phyloP scores from a whole-genome alignment of 2,329 filamentous ascomycete genomes.

The Apiospora pterosperma region DNA sequence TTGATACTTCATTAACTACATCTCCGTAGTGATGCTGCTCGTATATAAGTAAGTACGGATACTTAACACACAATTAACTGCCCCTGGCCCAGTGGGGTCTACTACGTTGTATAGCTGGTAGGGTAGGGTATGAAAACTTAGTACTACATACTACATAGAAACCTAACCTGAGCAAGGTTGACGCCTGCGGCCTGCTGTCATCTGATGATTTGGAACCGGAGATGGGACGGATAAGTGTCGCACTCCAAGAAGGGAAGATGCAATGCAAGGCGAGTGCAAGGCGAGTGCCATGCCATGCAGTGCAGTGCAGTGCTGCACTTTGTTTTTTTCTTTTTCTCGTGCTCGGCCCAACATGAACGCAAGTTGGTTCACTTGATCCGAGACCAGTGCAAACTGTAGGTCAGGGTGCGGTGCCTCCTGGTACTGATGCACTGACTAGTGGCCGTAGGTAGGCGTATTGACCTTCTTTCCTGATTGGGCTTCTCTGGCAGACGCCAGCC shows the following conservation, averaged over 20 bases:
- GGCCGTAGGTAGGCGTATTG: too few species aligned
- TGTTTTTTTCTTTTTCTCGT: neutral
- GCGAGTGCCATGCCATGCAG: neutral
- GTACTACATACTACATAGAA: too few species aligned
- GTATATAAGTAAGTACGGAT: too few species aligned
- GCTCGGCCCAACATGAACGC: neutral
- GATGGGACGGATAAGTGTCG: neutral
- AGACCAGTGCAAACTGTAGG: neutral
- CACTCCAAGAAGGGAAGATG: neutral
- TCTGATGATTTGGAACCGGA: neutral
- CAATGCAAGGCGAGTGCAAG: too few species aligned
- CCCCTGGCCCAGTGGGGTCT: too few species aligned
- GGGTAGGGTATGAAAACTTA: neutral
- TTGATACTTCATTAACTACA: too few species aligned
- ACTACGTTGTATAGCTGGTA: too few species aligned
- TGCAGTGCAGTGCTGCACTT: neutral
- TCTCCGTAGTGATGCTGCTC: too few species aligned
- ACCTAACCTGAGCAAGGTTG: too few species aligned
- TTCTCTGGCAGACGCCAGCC: conserved; percentile 2
- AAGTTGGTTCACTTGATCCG: neutral
- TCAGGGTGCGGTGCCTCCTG: neutral
- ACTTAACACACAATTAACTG: too few species aligned
- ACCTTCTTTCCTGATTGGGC: neutral
- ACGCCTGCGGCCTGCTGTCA: neutral
- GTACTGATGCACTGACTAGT: too few species aligned